Conservation (phyloP, 257 asterid species). For the Rubia yunnanensis region DNA sequence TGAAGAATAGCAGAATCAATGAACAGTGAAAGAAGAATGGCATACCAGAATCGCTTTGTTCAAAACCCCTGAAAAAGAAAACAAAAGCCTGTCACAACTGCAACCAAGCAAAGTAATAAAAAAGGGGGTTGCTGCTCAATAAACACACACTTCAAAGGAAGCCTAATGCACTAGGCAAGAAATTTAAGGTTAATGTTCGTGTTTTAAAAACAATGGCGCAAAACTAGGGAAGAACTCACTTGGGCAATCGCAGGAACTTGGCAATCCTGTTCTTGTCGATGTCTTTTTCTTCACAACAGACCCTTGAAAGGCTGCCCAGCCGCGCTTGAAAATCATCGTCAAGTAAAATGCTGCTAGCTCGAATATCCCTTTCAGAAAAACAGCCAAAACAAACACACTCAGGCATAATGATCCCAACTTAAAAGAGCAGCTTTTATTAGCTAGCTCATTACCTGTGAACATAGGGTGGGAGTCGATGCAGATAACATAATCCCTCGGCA, state of each 20-base stretch:
- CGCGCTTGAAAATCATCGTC: slow-evolving; percentile 9
- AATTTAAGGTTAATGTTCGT: too few relatives aligned
- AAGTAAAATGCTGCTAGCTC: slow-evolving; percentile 12
- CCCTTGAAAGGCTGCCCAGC: slow-evolving; percentile 8
- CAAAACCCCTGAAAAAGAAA: background rate
- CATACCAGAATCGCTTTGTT: slow-evolving; percentile 8
- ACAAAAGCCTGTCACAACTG: background rate
- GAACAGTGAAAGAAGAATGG: background rate
- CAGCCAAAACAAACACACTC: background rate
- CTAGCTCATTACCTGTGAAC: slow-evolving; percentile 10
- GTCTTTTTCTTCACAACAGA: background rate
- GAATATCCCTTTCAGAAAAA: slow-evolving; percentile 5
- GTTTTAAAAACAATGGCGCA: background rate
- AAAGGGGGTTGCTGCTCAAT: background rate
- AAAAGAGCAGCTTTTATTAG: background rate
- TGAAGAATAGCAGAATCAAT: background rate
- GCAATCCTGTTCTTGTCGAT: background rate
- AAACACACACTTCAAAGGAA: background rate
- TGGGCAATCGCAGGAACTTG: background rate
- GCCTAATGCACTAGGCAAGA: background rate
- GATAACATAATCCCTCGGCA: slow-evolving; percentile 8
- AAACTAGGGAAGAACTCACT: background rate
- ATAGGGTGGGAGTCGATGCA: slow-evolving; percentile 10
- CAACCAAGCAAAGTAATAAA: background rate
- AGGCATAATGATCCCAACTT: background rate